These are phyloP conservation scores for Aspergillus ibericus DNA, from an alignment of 2,329 filamentous ascomycete species.

Conservation along the genomic window DNA sequence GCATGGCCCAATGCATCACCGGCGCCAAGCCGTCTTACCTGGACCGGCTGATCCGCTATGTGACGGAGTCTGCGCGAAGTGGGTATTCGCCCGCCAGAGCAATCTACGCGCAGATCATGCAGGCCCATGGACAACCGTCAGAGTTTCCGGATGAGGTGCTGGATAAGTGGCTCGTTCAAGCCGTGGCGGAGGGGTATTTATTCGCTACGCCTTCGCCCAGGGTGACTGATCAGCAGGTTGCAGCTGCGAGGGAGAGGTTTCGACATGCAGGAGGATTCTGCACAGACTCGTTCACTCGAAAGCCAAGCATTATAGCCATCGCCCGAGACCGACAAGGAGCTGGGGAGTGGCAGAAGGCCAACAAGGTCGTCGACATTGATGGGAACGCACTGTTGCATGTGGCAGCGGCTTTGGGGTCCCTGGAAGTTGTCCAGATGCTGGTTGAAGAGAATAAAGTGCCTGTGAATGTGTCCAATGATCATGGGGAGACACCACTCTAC, in stretches of 20 bases:
- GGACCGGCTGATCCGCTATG: constrained; percentile 22
- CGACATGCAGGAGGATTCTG: constrained; percentile 25
- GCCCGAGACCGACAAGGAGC: constrained; percentile 10
- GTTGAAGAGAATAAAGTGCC: constrained; percentile 17
- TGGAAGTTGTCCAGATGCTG: constrained; percentile 16
- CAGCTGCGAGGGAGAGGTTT: constrained; percentile 21
- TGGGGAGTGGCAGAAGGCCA: constrained; percentile 10
- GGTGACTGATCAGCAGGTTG: constrained; percentile 10
- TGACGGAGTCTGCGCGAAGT: constrained; percentile 22
- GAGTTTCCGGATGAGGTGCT: constrained; percentile 20
- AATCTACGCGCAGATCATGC: constrained; percentile 28
- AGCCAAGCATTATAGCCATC: constrained; percentile 14
- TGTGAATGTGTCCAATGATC: constrained; percentile 26
- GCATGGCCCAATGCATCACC: constrained; percentile 29
- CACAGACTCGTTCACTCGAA: constrained; percentile 24
- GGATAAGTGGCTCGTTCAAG: constrained; percentile 25
- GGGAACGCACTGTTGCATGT: constrained; percentile 29
- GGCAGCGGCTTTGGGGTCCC: constrained; percentile 22
- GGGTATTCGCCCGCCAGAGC: constrained; percentile 27
- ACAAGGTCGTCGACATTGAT: constrained; percentile 22
- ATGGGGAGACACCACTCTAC: constrained; percentile 28
- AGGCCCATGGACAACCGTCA: constrained; percentile 19
- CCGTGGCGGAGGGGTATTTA: constrained; percentile 26
- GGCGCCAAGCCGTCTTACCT: constrained; percentile 23
- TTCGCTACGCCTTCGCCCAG: constrained; percentile 12